Conservation (phyloP, 768 basidiomycete genomes). For the Thelephora aurantiotincta region DNA sequence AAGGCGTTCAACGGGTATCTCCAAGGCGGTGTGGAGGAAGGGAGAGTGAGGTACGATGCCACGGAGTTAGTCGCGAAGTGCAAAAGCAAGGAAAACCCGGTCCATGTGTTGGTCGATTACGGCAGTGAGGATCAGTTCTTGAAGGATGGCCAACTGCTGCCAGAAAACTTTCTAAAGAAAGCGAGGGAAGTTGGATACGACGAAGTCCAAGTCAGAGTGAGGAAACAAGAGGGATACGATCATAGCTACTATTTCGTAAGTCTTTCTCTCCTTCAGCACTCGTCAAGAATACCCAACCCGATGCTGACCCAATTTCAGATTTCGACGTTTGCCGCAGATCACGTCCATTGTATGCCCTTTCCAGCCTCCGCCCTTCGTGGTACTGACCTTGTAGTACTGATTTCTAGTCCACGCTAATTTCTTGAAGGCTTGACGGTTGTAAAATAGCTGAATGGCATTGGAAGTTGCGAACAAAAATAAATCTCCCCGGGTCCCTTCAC, state of each 20-base stretch:
- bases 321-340: slow-evolving; percentile 81
- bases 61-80: slow-evolving; percentile 57
- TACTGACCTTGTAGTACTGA: slow-evolving; percentile 7
- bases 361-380: slow-evolving; percentile 9
- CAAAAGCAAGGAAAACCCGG: slow-evolving; percentile 30
- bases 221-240: slow-evolving; percentile 75
- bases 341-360: slow-evolving; percentile 65
- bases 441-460: slow-evolving; percentile 2
- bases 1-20: slow-evolving; percentile 88
- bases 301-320: slow-evolving; percentile 31
- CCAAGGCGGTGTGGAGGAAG: slow-evolving; percentile 63
- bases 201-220: slow-evolving; percentile 63
- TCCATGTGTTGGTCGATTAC: slow-evolving; percentile 81
- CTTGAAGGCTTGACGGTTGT: slow-evolving; percentile 47
- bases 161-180: slow-evolving; percentile 75
- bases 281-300: neutral
- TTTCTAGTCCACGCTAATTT: slow-evolving; percentile 73
- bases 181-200: slow-evolving; percentile 62
- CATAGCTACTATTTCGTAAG: slow-evolving; percentile 81
- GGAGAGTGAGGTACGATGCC: slow-evolving; percentile 63
- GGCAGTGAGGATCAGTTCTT: slow-evolving; percentile 76
- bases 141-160: slow-evolving; percentile 76
- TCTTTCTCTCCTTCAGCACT: slow-evolving; percentile 1
- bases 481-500: no score
- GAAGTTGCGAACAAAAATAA: slow-evolving; percentile 7